Evolutionary conservation across 2,329 filamentous ascomycete species (phyloP).

Genomic region (Aspergillus vadensis): DNA sequence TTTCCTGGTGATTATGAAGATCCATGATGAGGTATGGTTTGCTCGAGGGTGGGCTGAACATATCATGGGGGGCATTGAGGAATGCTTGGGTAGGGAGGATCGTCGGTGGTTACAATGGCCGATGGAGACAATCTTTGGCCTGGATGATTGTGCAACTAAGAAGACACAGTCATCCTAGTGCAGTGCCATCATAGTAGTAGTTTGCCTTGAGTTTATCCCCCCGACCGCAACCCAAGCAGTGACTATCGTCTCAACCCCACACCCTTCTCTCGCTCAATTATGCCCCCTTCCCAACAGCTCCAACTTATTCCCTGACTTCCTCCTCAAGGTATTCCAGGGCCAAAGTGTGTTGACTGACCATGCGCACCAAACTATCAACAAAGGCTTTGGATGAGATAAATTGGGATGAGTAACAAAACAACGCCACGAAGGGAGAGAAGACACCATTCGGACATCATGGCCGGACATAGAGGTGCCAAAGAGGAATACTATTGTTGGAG

Average conservation of each 20-base stretch:
- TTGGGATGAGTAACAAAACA: constrained; percentile 36
- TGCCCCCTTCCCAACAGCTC: background rate
- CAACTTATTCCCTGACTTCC: background rate
- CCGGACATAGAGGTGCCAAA: no score
- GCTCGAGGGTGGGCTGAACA: background rate
- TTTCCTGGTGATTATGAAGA: background rate
- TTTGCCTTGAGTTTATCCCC: no score
- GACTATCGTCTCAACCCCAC: no score
- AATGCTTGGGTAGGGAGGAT: background rate
- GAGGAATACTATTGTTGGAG: no score
- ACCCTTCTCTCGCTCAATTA: background rate
- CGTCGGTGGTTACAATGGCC: background rate
- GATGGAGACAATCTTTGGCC: background rate
- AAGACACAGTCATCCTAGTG: no score
- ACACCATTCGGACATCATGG: no score
- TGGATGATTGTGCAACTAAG: no score
- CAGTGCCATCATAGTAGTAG: no score
- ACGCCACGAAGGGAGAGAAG: no score
- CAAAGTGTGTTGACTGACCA: background rate
- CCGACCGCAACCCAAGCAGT: no score
- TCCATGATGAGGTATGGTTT: background rate
- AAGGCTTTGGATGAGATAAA: constrained; percentile 37
- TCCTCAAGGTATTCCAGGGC: background rate
- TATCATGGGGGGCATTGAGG: background rate
- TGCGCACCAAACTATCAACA: constrained; percentile 11